Conservation (phyloP, 169 alveolate species). For the Plasmodium vivax region DNA sequence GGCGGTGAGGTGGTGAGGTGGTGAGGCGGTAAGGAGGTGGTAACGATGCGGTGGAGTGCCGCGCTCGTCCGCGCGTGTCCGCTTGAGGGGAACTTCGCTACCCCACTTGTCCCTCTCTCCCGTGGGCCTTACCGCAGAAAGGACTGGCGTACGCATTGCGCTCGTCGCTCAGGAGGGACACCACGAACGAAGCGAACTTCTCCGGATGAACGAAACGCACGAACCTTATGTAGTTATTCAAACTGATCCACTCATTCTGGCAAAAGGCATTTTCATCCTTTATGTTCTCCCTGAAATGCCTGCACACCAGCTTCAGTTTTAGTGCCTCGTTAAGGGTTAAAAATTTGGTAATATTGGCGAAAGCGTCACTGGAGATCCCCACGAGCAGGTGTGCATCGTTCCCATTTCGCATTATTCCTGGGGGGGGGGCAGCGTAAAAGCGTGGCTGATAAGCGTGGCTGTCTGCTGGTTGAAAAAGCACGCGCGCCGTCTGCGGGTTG, state of each 20-base stretch:
- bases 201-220: conserved; percentile 31
- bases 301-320: conserved; percentile 31
- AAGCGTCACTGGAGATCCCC: conserved; percentile 8
- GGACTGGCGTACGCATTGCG: conserved; percentile 7
- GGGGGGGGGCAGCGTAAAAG: background rate
- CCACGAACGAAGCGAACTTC: conserved; percentile 10
- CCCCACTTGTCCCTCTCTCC: background rate
- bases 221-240: conserved; percentile 41
- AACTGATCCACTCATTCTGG: background rate
- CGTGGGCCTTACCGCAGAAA: conserved; percentile 15
- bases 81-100: background rate
- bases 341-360: conserved; percentile 20
- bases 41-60: background rate
- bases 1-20: background rate
- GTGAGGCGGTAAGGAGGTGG: too few relatives aligned
- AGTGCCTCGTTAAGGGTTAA: conserved; percentile 40
- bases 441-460: background rate
- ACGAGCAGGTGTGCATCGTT: conserved; percentile 8
- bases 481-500: too few relatives aligned
- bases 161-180: conserved; percentile 41
- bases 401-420: conserved; percentile 21
- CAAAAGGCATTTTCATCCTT: conserved; percentile 45
- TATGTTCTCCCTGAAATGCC: conserved; percentile 14
- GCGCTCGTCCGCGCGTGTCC: too few relatives aligned
- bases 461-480: background rate